Conservation (phyloP, 2,329 filamentous ascomycete genomes). For the Thermothelomyces thermophilus region DNA sequence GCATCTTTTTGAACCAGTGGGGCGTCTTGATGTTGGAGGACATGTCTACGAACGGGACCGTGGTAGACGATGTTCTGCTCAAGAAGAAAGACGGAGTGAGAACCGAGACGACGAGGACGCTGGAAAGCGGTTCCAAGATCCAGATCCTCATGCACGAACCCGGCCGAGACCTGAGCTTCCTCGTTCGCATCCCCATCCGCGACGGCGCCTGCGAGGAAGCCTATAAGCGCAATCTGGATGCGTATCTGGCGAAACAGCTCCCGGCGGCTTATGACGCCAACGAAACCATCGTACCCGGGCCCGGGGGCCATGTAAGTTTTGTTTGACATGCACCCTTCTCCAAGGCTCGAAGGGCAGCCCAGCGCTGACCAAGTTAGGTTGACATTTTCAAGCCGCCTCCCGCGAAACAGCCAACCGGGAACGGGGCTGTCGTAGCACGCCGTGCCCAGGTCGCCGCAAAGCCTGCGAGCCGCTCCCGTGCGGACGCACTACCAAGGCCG, state of each 20-base stretch:
- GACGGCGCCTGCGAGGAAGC: constrained; percentile 58
- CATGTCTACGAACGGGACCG: constrained; percentile 89
- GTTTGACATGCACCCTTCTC: neutral
- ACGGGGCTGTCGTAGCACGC: constrained; percentile 6
- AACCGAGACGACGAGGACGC: constrained; percentile 49
- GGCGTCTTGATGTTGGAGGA: constrained; percentile 90
- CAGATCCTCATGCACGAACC: constrained; percentile 54
- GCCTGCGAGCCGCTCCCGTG: constrained; percentile 30
- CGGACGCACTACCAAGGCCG: constrained; percentile 45
- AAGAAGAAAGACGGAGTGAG: constrained; percentile 33
- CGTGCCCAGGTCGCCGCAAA: constrained; percentile 18
- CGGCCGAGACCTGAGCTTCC: constrained; percentile 62
- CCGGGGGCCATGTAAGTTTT: constrained; percentile 41
- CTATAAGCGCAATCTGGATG: constrained; percentile 63
- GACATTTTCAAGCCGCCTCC: constrained; percentile 22
- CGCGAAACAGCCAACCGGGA: constrained; percentile 5
- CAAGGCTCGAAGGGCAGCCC: neutral
- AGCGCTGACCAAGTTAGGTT: constrained; percentile 19
- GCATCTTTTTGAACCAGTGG: constrained; percentile 82
- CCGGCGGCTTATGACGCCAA: constrained; percentile 31
- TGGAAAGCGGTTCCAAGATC: constrained; percentile 67
- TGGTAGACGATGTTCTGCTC: constrained; percentile 70
- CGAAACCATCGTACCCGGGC: constrained; percentile 42
- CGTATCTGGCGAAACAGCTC: constrained; percentile 49
- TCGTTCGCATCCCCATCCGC: constrained; percentile 75